Evolutionary conservation across 305 asterid genomes (phyloP), one percentile per base, ranked within the genome.

Genomic region (Fraxinus angustifolia): DNA sequence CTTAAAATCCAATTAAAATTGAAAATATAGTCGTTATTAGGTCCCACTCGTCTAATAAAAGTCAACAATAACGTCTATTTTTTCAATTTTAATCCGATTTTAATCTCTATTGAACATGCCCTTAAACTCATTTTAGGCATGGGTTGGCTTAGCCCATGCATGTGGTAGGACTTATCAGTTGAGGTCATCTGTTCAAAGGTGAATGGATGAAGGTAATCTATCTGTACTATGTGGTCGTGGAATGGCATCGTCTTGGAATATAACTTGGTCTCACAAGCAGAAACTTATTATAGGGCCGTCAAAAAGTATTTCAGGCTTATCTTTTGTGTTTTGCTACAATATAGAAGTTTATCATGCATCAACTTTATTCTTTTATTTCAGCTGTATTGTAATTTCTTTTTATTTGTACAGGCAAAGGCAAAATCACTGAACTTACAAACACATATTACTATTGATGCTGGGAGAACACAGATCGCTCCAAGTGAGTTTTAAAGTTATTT

Each of bases 381-480:
- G 16, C 79, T 35, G 35, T 73, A 50, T 60, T n/a, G 34, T 84
- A 56, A 34, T 81, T 48, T 68, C 40, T 50, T 50, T n/a, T 68
- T 82, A 17, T 79, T 79, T 85, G 73, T 80, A 71, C 92, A 96
- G 99, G 97, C 90, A 84, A 91, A 87, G 84, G 97, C 99, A 8
- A 92, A 96, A 65, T 89, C 94, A 75, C 91, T 93, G 30, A 88
- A 88, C 84, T 31, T 95, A 75, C 98, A 97, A 48, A 92, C 96
- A 35, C 99, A 95, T 83, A 74, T 94, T 68, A 92, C 96, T 68
- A 87, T 93, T 83, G 99, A 96, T 89, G 98, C 99, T 6, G 99
- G 99, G 85, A 90, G 96, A 88, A 96, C 99, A 80, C 99, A 96
- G 89, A 96, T 96, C 82, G 98, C 97, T 78, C 98, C 99, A 82